A percentile compares a stretch with the other conserved stretches of the same genome.
phyloP scores from a whole-genome alignment of 1,284 basidiomycete genomes.

The Puccinia polysora region DNA sequence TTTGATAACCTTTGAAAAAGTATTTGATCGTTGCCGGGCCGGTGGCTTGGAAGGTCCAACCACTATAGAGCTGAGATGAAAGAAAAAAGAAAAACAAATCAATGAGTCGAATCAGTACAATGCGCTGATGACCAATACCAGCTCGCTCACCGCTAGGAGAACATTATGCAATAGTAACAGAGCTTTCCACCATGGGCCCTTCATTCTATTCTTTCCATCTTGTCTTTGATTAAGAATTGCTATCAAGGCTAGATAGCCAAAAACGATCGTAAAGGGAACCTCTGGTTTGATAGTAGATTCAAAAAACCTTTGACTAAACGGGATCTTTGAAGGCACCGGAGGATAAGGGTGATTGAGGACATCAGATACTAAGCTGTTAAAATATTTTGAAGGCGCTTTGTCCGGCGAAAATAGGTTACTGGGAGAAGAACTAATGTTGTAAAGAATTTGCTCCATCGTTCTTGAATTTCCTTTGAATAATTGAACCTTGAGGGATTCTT shows the following conservation, averaged over 20 bases:
- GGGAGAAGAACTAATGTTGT: not conserved
- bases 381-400: conserved; percentile 8
- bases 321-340: conserved; percentile 5
- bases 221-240: conserved; percentile 29
- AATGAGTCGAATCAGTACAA: not conserved
- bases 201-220: conserved; percentile 49
- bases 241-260: conserved; percentile 29
- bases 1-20: conserved; percentile 36
- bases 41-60: conserved; percentile 45
- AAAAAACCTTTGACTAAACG: conserved; percentile 27
- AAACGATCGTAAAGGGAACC: conserved; percentile 22
- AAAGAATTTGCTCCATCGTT: conserved; percentile 4
- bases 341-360: conserved; percentile 41
- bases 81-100: not conserved
- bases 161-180: conserved; percentile 52
- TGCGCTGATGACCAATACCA: conserved; percentile 47
- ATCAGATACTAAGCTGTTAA: conserved; percentile 2
- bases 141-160: conserved; percentile 50
- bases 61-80: conserved; percentile 23
- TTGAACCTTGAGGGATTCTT: not conserved
- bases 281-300: conserved; percentile 28
- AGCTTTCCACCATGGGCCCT: conserved; percentile 46
- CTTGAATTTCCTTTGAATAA: not conserved
- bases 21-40: conserved; percentile 32
- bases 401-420: not conserved